Percentiles rank a stretch among this genome's conserved stretches.
These are phyloP conservation scores for Venustampulla echinocandica DNA, from an alignment of 495 filamentous ascomycete genomes.

Conservation along the genomic window DNA sequence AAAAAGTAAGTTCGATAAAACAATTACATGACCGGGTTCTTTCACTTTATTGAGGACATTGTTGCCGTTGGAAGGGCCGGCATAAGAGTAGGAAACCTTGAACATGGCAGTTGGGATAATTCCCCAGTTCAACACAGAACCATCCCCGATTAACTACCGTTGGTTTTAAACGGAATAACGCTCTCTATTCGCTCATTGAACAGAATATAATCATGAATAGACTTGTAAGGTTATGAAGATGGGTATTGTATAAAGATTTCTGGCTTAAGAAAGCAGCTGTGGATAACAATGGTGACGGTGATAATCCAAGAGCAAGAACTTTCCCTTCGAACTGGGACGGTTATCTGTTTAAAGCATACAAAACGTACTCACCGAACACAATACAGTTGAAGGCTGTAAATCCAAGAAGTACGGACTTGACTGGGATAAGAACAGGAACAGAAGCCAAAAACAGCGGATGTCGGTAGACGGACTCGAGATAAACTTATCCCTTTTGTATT, in stretches of 20 bases:
- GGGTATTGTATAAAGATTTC: conserved; percentile 58
- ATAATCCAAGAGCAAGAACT: conserved; percentile 50
- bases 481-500: conserved; percentile 43
- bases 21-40: conserved; percentile 50
- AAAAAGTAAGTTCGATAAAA: conserved; percentile 9
- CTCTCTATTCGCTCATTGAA: conserved; percentile 18
- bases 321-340: conserved; percentile 44
- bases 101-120: conserved; percentile 55
- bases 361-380: conserved; percentile 60
- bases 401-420: conserved; percentile 59
- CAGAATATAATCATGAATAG: conserved; percentile 42
- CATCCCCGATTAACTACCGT: conserved; percentile 40
- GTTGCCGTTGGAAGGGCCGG: conserved; percentile 59
- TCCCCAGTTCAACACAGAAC: conserved; percentile 46
- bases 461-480: conserved; percentile 68
- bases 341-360: conserved; percentile 50
- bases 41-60: conserved; percentile 73
- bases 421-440: conserved; percentile 54
- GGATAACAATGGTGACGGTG: conserved; percentile 51
- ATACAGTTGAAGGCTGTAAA: conserved; percentile 65
- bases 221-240: conserved; percentile 53
- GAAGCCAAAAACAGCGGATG: conserved; percentile 61
- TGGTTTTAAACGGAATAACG: conserved; percentile 5
- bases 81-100: conserved; percentile 66
- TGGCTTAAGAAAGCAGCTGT: conserved; percentile 50